phyloP scores from a whole-genome alignment of 2,329 filamentous ascomycete genomes.

The Fusarium aywerte region DNA sequence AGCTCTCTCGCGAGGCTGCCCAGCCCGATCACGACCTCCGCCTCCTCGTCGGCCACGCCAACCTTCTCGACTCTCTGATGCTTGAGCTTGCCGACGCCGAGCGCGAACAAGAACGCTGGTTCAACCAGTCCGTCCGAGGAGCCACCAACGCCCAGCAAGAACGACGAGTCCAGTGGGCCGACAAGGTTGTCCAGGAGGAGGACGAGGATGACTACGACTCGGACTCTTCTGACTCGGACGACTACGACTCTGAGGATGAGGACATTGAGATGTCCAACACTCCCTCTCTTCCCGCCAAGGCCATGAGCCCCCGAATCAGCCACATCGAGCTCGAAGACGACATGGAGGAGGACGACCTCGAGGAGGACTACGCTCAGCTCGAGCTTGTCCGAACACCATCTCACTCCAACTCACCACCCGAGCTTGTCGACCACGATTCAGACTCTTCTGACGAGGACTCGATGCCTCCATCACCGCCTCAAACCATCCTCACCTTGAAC shows the following conservation, averaged over 20 bases:
- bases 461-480: slow-evolving; percentile 77
- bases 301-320: slow-evolving; percentile 49
- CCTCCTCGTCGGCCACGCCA: slow-evolving; percentile 95
- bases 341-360: slow-evolving; percentile 64
- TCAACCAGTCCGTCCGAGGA: slow-evolving; percentile 92
- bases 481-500: slow-evolving; percentile 67
- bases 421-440: slow-evolving; percentile 74
- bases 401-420: slow-evolving; percentile 73
- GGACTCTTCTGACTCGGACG: slow-evolving; percentile 63
- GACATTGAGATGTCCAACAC: slow-evolving; percentile 67
- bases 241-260: slow-evolving; percentile 65
- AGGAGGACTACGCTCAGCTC: slow-evolving; percentile 73
- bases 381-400: slow-evolving; percentile 76
- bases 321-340: slow-evolving; percentile 56
- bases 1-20: slow-evolving; percentile 93
- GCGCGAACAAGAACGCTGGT: slow-evolving; percentile 95
- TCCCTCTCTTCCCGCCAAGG: slow-evolving; percentile 57
- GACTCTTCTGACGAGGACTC: slow-evolving; percentile 81
- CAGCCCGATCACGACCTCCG: slow-evolving; percentile 93
- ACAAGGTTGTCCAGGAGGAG: slow-evolving; percentile 78
- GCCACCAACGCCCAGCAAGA: slow-evolving; percentile 68
- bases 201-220: slow-evolving; percentile 77
- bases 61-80: slow-evolving; percentile 97
- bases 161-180: slow-evolving; percentile 88
- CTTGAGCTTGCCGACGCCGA: slow-evolving; percentile 90